Evolutionary conservation across 495 filamentous ascomycete genomes (phyloP).

Genomic region (Penicillium dipodomyicola): DNA sequence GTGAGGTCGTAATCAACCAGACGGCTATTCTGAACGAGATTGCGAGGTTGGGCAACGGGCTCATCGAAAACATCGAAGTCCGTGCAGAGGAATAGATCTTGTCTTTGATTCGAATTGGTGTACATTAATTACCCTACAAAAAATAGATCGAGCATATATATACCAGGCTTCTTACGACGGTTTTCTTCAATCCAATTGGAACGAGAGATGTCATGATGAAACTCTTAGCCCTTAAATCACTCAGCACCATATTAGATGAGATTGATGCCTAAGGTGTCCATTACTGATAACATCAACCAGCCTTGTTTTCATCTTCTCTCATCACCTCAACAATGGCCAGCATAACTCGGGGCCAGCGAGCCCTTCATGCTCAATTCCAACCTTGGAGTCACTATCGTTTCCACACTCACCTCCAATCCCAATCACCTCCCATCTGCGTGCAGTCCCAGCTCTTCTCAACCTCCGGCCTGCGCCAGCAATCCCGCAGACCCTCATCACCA

Average conservation of each 20-base stretch:
- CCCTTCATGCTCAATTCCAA: slow-evolving; percentile 5
- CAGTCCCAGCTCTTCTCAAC: slow-evolving; percentile 20
- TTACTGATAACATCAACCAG: neutral
- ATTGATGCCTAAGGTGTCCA: slow-evolving; percentile 16
- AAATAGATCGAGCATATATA: neutral
- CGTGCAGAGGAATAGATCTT: slow-evolving; percentile 1
- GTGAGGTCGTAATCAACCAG: slow-evolving; percentile 64
- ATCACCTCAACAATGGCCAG: slow-evolving; percentile 12
- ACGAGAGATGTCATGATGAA: neutral
- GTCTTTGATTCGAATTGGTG: slow-evolving; percentile 4
- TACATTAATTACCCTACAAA: neutral
- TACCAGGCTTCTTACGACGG: neutral
- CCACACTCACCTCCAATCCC: neutral
- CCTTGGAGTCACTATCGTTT: neutral
- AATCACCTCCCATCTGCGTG: neutral
- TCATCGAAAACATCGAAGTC: slow-evolving; percentile 45
- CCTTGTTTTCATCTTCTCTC: neutral
- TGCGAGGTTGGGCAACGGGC: slow-evolving; percentile 42
- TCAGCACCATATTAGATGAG: neutral
- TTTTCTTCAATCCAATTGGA: neutral
- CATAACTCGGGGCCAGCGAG: slow-evolving; percentile 6
- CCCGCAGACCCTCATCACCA: slow-evolving; percentile 14
- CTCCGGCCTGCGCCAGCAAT: slow-evolving; percentile 15
- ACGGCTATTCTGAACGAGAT: slow-evolving; percentile 79
- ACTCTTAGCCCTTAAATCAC: neutral